These are phyloP conservation scores for Bretschneidera sinensis DNA, from an alignment of 345 rosid genomes.

Conservation along the genomic window DNA sequence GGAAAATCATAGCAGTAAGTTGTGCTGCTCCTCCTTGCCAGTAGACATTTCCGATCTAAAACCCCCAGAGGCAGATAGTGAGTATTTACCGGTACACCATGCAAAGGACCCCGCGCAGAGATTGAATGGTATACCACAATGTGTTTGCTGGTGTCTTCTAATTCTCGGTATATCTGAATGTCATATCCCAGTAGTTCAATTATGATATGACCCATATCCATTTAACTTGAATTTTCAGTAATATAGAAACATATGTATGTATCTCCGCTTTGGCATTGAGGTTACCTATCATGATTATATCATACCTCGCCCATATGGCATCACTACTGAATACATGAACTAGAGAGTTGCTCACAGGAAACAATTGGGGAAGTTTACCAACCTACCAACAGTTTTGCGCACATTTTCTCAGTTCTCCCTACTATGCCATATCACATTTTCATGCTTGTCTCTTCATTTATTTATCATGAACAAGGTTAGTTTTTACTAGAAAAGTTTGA, in stretches of 20 bases:
- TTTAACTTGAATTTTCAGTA: not conserved
- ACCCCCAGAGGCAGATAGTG: slow-evolving; percentile 68
- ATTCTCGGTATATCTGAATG: slow-evolving; percentile 85
- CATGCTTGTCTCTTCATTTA: too few relatives aligned
- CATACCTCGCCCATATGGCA: too few relatives aligned
- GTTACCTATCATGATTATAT: too few relatives aligned
- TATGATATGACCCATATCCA: not conserved
- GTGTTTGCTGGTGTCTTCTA: slow-evolving; percentile 56
- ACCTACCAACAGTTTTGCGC: not conserved
- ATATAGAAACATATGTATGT: not conserved
- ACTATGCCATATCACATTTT: not conserved
- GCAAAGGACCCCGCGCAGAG: slow-evolving; percentile 57
- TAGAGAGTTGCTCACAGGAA: not conserved
- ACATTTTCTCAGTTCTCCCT: not conserved
- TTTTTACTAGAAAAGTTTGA: too few relatives aligned
- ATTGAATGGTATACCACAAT: slow-evolving; percentile 64
- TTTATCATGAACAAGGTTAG: too few relatives aligned
- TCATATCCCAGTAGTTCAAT: slow-evolving; percentile 7
- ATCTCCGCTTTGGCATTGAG: not conserved
- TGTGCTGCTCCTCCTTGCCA: slow-evolving; percentile 79
- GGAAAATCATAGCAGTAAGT: slow-evolving; percentile 99
- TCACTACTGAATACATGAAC: too few relatives aligned
- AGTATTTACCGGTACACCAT: slow-evolving; percentile 53
- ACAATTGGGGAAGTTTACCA: not conserved
- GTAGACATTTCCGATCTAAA: slow-evolving; percentile 76